A percentile compares a stretch with the other conserved stretches of the same genome.
Evolutionary conservation across 495 filamentous ascomycete genomes (phyloP).

Genomic region (Neurospora discreta): DNA sequence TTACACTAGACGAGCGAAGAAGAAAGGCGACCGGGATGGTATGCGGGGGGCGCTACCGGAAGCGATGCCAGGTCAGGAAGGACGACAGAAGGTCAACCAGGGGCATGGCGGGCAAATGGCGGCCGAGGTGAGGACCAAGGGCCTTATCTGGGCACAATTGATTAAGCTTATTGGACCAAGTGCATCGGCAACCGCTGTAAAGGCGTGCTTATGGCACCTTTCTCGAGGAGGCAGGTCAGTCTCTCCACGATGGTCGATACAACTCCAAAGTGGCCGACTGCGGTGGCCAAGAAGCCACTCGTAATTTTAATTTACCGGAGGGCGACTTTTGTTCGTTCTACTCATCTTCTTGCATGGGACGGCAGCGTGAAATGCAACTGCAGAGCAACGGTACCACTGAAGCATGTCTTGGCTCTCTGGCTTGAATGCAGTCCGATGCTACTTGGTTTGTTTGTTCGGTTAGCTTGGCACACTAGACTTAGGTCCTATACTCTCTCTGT

Average conservation of each 20-base stretch:
- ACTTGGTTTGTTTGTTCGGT: no score
- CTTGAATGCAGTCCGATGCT: neutral
- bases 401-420: neutral
- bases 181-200: neutral
- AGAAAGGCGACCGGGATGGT: neutral
- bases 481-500: no score
- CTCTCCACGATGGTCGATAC: neutral
- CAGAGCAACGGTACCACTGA: neutral
- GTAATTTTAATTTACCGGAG: neutral
- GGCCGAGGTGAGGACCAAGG: constrained; percentile 14
- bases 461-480: no score
- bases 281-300: neutral
- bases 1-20: neutral
- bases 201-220: constrained; percentile 1
- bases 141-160: constrained; percentile 16
- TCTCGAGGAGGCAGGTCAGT: constrained; percentile 21
- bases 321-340: neutral
- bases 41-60: neutral
- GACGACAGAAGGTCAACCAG: neutral
- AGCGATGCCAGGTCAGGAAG: neutral
- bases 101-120: constrained; percentile 7
- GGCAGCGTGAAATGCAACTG: neutral
- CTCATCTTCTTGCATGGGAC: neutral
- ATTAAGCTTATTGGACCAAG: constrained; percentile 13
- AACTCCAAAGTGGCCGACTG: neutral